Percentiles rank a stretch among this genome's conserved stretches.
phyloP scores from a whole-genome alignment of 2,329 filamentous ascomycete genomes.

The Diaporthe sp. region DNA sequence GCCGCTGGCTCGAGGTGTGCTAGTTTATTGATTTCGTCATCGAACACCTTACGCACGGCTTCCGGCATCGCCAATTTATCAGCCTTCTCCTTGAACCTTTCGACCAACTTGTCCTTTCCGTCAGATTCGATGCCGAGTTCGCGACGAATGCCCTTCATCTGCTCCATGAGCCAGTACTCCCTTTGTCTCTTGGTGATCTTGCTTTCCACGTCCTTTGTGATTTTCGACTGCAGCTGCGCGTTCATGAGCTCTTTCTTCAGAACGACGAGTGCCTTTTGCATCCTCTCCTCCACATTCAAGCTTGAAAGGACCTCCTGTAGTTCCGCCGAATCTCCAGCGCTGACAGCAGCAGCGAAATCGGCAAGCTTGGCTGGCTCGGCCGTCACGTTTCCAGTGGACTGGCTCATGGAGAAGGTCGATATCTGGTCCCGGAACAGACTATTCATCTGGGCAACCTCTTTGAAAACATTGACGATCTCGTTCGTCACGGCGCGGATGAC shows the following conservation, averaged over 20 bases:
- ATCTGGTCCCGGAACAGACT: conserved; percentile 97
- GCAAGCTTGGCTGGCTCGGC: conserved; percentile 95
- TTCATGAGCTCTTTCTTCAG: conserved; percentile 99
- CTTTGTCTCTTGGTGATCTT: conserved; percentile 98
- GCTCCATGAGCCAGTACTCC: conserved; percentile 99
- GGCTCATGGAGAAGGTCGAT: conserved; percentile 95
- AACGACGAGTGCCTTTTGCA: conserved; percentile 91
- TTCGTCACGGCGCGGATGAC: conserved; percentile 93
- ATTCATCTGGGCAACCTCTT: conserved; percentile 94
- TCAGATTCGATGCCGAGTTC: conserved; percentile 97
- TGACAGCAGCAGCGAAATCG: conserved; percentile 96
- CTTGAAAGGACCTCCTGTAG: conserved; percentile 91
- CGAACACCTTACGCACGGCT: conserved; percentile 95
- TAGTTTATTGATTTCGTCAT: conserved; percentile 97
- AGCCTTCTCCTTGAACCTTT: conserved; percentile 97
- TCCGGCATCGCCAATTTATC: conserved; percentile 96
- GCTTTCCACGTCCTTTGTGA: conserved; percentile 95
- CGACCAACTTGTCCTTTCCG: conserved; percentile 97
- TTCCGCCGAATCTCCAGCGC: conserved; percentile 92
- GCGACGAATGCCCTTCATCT: conserved; percentile 98
- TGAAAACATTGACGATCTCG: conserved; percentile 99
- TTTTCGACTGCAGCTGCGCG: conserved; percentile 95
- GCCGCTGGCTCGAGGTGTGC: conserved; percentile 95
- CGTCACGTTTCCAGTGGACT: conserved; percentile 93
- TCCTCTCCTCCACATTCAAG: conserved; percentile 90